Evolutionary conservation across 2,329 filamentous ascomycete species (phyloP).

Genomic region (Penicillium sp.): DNA sequence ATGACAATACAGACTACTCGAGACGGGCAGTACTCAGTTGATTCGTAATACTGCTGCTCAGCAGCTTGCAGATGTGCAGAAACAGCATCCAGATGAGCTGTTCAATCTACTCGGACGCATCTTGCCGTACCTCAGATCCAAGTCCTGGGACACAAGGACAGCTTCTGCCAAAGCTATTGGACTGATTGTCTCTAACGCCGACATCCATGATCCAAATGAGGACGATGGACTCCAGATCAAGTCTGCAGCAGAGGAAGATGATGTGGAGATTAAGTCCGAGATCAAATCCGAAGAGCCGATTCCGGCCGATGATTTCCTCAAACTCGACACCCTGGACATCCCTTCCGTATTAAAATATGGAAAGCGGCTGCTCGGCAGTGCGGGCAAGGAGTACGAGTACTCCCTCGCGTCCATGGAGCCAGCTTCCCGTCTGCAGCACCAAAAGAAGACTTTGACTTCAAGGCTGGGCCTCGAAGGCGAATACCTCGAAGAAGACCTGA

Average conservation of each 20-base stretch:
- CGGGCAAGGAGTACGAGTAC: conserved; percentile 80
- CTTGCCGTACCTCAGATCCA: conserved; percentile 90
- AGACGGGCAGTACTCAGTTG: conserved; percentile 93
- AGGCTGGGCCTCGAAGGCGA: conserved; percentile 82
- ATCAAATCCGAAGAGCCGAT: conserved; percentile 36
- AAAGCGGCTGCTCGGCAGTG: conserved; percentile 76
- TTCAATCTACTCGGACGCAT: conserved; percentile 93
- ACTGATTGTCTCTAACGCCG: conserved; percentile 86
- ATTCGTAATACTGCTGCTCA: conserved; percentile 97
- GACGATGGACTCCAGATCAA: conserved; percentile 57
- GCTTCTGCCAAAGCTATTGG: conserved; percentile 92
- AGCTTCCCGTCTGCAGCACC: conserved; percentile 73
- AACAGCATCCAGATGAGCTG: conserved; percentile 93
- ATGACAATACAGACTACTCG: conserved; percentile 67
- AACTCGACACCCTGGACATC: conserved; percentile 73
- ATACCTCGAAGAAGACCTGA: conserved; percentile 78
- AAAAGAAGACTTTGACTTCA: conserved; percentile 81
- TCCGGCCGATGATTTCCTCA: conserved; percentile 61
- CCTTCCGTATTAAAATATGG: conserved; percentile 77
- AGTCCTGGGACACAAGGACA: conserved; percentile 94
- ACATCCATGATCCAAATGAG: conserved; percentile 81
- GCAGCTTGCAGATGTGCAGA: conserved; percentile 96
- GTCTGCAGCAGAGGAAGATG: conserved; percentile 53
- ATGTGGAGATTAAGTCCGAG: conserved; percentile 36
- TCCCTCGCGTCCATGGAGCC: conserved; percentile 78